Percentiles rank a stretch among this genome's conserved stretches.
phyloP scores from a whole-genome alignment of 2,329 filamentous ascomycete species.

The Cryphonectria nitschkei region DNA sequence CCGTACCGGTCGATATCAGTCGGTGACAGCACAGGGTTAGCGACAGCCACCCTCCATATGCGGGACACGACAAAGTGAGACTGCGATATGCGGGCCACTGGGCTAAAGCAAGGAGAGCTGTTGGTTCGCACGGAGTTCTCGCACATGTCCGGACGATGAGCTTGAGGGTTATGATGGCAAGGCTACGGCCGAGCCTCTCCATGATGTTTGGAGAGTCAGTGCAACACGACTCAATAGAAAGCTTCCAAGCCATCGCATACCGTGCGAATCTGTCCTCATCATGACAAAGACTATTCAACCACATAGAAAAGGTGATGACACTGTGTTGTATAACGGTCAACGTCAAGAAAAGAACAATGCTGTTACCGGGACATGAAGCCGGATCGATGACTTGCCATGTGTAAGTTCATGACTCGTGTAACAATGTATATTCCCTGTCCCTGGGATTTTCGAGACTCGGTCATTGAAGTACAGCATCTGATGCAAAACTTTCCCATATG shows the following conservation, averaged over 20 bases:
- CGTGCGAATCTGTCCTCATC: background rate
- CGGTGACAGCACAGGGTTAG: background rate
- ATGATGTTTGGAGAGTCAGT: background rate
- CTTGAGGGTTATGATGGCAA: background rate
- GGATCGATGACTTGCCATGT: background rate
- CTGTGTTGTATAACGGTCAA: background rate
- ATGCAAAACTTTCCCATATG: background rate
- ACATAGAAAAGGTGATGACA: background rate
- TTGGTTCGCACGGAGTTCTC: background rate
- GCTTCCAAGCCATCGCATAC: background rate
- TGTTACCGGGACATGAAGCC: background rate
- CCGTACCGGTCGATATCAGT: background rate
- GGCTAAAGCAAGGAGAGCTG: background rate
- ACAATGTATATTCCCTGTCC: background rate
- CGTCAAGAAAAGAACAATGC: too few species aligned
- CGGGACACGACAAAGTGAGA: background rate
- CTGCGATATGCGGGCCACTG: conserved; percentile 2
- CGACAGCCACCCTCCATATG: background rate
- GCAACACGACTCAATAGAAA: background rate
- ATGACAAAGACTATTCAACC: background rate
- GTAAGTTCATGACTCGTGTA: background rate
- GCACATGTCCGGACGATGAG: background rate
- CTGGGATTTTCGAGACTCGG: background rate
- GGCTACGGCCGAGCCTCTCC: background rate
- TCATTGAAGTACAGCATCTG: background rate